Base-by-base conservation (phyloP, 371 early-diverging fungal genomes). In the Lichtheimia corymbifera region DNA sequence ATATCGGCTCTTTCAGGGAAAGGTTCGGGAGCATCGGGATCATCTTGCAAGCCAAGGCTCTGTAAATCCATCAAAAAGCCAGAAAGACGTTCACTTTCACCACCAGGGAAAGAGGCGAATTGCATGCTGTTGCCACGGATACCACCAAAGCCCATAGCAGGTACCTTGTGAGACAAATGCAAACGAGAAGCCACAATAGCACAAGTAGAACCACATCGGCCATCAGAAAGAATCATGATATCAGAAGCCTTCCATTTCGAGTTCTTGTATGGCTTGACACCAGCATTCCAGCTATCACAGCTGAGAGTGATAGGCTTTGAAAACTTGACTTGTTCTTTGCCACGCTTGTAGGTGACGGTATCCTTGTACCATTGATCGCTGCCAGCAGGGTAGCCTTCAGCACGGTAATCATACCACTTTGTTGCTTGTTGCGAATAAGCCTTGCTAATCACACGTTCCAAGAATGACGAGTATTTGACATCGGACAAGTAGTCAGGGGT, bases 61-160 rank as follows among this genome's bases (percentile, higher is more conserved):
- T 73, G 74, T 15, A 80, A 53, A 30, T 80, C 80, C 65, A 72
- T 69, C 50, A 80, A 58, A 50, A 80, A 80, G 13, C 74, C 70
- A n/a, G 76, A 77, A 4, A 80, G 60, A 40, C 80, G 77, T 42
- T 80, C 75, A 28, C 80, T 80, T 65, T 80, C 80, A 15, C 80
- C 80, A 55, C 80, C 80, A 11, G 80, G 80, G 68, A 80, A 80
- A 9, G 77, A 77, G 24, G 80, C 80, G 58, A 71, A 80, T 50
- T 80, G 80, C 80, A 80, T 80, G 35, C 73, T 72, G 45, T 80
- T 80, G 53, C 80, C 80, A 53, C 77, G 80, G 52, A 80, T 77
- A 56, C 80, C 80, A 15, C 80, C 80, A 17, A 77, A 59, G n/a
- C 77, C 80, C 72, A 77, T 73, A n/a, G 80, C 77, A 58, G 77